A percentile compares a stretch with the other conserved stretches of the same genome.
These are phyloP conservation scores for Myotisia sp. DNA, from an alignment of 2,329 filamentous ascomycete genomes.

Conservation along the genomic window DNA sequence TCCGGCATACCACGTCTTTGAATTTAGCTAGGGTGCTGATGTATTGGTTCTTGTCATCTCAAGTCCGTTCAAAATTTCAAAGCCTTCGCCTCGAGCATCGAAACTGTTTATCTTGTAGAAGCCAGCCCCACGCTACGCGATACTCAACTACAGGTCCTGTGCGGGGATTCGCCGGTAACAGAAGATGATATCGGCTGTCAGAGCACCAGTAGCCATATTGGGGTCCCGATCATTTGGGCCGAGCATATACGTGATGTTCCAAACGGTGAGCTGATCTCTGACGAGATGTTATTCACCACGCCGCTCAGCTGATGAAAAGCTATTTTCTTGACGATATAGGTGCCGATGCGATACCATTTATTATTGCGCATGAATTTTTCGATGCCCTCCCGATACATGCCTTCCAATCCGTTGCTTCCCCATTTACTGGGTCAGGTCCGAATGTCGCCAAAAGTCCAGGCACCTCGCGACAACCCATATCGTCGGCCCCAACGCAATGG, in stretches of 20 bases:
- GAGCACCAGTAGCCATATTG: conserved; percentile 60
- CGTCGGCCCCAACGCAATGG: conserved; percentile 48
- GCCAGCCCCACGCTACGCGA: conserved; percentile 67
- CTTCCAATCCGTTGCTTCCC: conserved; percentile 60
- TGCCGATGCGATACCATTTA: conserved; percentile 74
- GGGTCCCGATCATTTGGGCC: conserved; percentile 71
- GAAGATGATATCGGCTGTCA: conserved; percentile 60
- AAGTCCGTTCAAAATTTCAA: conserved; percentile 82
- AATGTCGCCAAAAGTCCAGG: too few relatives aligned
- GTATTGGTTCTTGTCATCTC: too few relatives aligned
- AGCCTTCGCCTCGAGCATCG: conserved; percentile 58
- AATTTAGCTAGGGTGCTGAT: conserved; percentile 6
- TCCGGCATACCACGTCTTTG: neutral
- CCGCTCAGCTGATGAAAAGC: conserved; percentile 41
- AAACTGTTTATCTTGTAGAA: conserved; percentile 87
- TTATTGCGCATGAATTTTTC: conserved; percentile 96
- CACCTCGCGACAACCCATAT: conserved; percentile 29
- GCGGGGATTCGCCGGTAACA: conserved; percentile 52
- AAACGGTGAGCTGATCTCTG: conserved; percentile 38
- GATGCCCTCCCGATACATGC: conserved; percentile 92
- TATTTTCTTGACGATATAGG: too few relatives aligned
- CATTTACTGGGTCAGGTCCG: conserved; percentile 36
- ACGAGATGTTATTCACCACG: conserved; percentile 76
- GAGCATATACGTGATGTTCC: conserved; percentile 79
- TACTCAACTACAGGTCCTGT: conserved; percentile 68